These are phyloP conservation scores for Rhizophagus prolifer DNA, from an alignment of 192 early-diverging fungal species.

Conservation along the genomic window DNA sequence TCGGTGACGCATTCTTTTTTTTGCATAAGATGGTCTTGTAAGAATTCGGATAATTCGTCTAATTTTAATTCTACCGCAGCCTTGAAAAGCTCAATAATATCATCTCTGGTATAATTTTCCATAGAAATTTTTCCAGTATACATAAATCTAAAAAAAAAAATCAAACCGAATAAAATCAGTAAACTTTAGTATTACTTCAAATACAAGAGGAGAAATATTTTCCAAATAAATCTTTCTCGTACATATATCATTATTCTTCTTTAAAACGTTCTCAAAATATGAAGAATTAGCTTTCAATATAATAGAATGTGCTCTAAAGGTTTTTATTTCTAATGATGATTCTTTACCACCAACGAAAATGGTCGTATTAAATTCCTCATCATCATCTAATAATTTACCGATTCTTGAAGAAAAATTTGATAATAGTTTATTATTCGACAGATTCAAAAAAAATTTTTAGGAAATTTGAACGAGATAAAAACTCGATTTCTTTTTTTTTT, in stretches of 20 bases:
- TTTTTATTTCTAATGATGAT: neutral
- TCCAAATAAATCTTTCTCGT: neutral
- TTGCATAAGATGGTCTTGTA: neutral
- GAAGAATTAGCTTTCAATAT: neutral
- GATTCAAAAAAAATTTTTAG: too few species aligned
- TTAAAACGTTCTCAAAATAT: neutral
- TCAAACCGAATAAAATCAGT: neutral
- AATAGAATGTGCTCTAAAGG: slow-evolving; percentile 16
- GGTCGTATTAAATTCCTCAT: slow-evolving; percentile 13
- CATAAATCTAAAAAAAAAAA: neutral
- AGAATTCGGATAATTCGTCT: neutral
- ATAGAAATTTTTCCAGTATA: slow-evolving; percentile 15
- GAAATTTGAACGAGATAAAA: too few species aligned
- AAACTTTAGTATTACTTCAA: slow-evolving; percentile 18
- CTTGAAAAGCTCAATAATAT: neutral
- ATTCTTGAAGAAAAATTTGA: neutral
- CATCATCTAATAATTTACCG: slow-evolving; percentile 7
- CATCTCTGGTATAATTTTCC: too few species aligned
- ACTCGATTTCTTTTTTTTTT: too few species aligned
- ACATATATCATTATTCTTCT: neutral
- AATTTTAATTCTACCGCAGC: slow-evolving; percentile 1
- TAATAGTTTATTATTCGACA: slow-evolving; percentile 7
- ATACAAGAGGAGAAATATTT: slow-evolving; percentile 1
- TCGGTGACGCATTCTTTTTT: neutral
- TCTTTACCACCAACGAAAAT: neutral